Evolutionary conservation across 208 protist genomes (phyloP), one percentile per base, ranked within the genome.

Genomic region (Trypanosoma lewisi): DNA sequence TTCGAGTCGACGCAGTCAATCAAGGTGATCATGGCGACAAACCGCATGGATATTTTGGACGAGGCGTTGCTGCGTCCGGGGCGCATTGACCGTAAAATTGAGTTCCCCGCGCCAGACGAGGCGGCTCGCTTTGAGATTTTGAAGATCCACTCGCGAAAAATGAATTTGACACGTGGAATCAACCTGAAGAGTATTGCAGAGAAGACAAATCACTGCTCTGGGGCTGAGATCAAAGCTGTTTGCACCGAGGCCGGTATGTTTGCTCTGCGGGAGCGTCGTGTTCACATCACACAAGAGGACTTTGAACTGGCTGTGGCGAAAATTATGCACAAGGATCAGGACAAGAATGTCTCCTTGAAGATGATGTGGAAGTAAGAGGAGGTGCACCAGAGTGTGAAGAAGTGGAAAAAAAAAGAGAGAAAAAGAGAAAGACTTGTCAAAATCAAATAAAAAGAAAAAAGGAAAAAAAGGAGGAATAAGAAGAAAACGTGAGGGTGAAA

Each of bases 21-120:
- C 75, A 99, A 99, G 82, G 97, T 99, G 41, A 93, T 95, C 53
- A 97, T 97, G 93, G 98, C 98, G 11, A 99, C 99, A 11, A 99
- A 99, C 83, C 97, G 99, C 63, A 99, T 99, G 58, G 99, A 99
- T 76, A 99, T 99, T 61, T 85, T 99, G 8, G 99, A 99, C 78
- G 91, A 97, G 42, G 99, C 99, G 6, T 85, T 99, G 23, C 89
- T 99, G 14, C 88, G 99, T 7, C 99, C 99, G 0, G 99, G 99
- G 19, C 90, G 99, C 65, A 99, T 99, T 71, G 99, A 99, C 72
- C 85, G 98, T 47, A 99, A 99, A 77, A 99, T 99, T 70, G 98
- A 99, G 83, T 99, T 99, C 70, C 98, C 98, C 8, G 94, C 98
- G 34, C 98, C 98, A 19, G 91, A 95, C 56, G 93, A 97, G 74